Evolutionary conservation across 805 yeast species (phyloP).

Genomic region (Hanseniaspora meyeri): DNA sequence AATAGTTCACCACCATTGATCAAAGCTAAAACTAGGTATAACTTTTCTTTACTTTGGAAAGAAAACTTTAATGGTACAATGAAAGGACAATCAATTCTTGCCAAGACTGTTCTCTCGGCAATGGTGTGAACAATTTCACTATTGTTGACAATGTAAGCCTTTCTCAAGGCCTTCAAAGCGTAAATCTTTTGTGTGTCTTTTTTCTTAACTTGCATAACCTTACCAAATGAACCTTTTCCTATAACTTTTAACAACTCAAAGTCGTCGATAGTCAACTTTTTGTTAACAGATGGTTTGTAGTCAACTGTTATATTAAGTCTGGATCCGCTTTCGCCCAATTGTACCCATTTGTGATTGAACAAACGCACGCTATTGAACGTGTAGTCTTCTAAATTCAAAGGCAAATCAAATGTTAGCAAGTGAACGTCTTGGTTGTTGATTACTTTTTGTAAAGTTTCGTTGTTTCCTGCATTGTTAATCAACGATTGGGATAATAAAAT

Average conservation of each 20-base stretch:
- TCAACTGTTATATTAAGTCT: slow-evolving; percentile 52
- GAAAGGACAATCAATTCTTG: slow-evolving; percentile 86
- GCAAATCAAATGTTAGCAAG: slow-evolving; percentile 57
- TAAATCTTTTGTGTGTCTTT: slow-evolving; percentile 90
- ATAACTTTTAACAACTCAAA: slow-evolving; percentile 88
- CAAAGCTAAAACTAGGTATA: slow-evolving; percentile 80
- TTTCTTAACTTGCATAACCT: slow-evolving; percentile 96
- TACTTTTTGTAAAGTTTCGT: slow-evolving; percentile 26
- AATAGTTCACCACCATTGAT: slow-evolving; percentile 96
- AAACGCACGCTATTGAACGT: slow-evolving; percentile 43
- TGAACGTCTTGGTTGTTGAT: slow-evolving; percentile 52
- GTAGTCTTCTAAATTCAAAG: slow-evolving; percentile 41
- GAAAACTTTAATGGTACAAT: slow-evolving; percentile 93
- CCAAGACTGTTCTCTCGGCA: slow-evolving; percentile 90
- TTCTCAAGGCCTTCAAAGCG: slow-evolving; percentile 86
- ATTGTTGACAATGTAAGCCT: slow-evolving; percentile 85
- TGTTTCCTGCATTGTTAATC: slow-evolving; percentile 24
- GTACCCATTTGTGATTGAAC: slow-evolving; percentile 51
- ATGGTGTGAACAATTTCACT: slow-evolving; percentile 92
- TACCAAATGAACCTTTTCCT: slow-evolving; percentile 96
- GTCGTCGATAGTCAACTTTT: slow-evolving; percentile 74
- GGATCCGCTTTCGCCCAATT: slow-evolving; percentile 28
- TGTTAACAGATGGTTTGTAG: slow-evolving; percentile 53
- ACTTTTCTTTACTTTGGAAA: slow-evolving; percentile 92
- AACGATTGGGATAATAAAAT: slow-evolving; percentile 38